Percentiles rank a stretch among this genome's conserved stretches.
Conservation (phyloP, 768 basidiomycete genomes). For the Epithele typhae region DNA sequence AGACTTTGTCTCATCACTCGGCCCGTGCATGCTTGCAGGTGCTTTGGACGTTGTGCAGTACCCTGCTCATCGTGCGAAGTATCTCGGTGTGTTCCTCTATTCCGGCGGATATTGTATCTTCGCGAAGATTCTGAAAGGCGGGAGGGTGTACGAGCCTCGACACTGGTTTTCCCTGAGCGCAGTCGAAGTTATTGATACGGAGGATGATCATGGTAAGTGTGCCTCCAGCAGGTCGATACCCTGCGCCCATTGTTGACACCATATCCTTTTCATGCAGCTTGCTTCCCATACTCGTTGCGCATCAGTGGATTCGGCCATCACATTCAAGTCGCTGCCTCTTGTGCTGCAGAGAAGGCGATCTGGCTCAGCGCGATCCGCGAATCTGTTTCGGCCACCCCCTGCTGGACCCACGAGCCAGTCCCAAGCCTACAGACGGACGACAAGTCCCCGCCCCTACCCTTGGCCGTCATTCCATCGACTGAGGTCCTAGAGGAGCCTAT, state of each 20-base stretch:
- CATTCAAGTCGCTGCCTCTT: slow-evolving; percentile 85
- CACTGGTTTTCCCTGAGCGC: slow-evolving; percentile 83
- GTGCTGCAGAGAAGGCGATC: slow-evolving; percentile 77
- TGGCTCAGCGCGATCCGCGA: slow-evolving; percentile 74
- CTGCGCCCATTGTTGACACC: too few relatives aligned
- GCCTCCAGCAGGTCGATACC: too few relatives aligned
- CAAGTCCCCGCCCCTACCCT: slow-evolving; percentile 21
- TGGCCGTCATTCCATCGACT: too few relatives aligned
- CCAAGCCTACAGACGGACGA: slow-evolving; percentile 52
- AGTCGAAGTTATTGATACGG: slow-evolving; percentile 66
- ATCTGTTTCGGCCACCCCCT: slow-evolving; percentile 36
- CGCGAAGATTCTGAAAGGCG: slow-evolving; percentile 77
- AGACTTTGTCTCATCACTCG: slow-evolving; percentile 70
- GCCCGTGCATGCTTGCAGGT: slow-evolving; percentile 75
- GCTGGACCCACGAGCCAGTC: slow-evolving; percentile 58
- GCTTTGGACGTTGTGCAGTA: slow-evolving; percentile 85
- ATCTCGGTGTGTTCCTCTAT: slow-evolving; percentile 89
- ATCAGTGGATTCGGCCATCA: slow-evolving; percentile 63
- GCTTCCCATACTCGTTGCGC: slow-evolving; percentile 74
- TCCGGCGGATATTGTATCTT: slow-evolving; percentile 80
- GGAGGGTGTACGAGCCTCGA: slow-evolving; percentile 74
- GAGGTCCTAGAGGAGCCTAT: too few relatives aligned
- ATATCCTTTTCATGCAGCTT: slow-evolving; percentile 49
- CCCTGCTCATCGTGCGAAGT: slow-evolving; percentile 50
- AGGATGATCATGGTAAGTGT: slow-evolving; percentile 72